Evolutionary conservation across 2,329 filamentous ascomycete genomes (phyloP).

Genomic region (Clarireedia monteithiana): DNA sequence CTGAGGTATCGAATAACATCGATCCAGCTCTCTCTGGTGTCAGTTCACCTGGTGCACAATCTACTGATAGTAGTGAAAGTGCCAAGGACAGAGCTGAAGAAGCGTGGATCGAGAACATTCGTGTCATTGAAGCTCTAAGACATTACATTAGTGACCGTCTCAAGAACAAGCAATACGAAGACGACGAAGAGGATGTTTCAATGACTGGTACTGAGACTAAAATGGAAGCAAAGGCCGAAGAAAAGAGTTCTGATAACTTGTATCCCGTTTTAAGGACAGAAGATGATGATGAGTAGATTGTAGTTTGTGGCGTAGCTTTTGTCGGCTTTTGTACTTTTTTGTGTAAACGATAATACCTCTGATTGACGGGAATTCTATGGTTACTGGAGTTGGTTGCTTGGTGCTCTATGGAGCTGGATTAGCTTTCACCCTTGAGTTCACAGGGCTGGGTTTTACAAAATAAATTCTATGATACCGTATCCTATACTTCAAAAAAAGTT

Average conservation of each 20-base stretch:
- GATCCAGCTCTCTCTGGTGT: slow-evolving; percentile 31
- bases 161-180: slow-evolving; percentile 46
- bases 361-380: no score
- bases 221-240: background rate
- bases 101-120: slow-evolving; percentile 58
- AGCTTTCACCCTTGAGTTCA: no score
- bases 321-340: no score
- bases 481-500: no score
- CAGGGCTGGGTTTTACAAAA: no score
- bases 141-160: slow-evolving; percentile 50
- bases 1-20: slow-evolving; percentile 25
- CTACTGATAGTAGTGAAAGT: slow-evolving; percentile 40
- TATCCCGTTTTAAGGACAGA: slow-evolving; percentile 20
- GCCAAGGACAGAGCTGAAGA: slow-evolving; percentile 54
- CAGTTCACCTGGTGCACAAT: slow-evolving; percentile 48
- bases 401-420: no score
- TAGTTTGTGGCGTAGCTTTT: background rate
- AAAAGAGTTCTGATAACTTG: slow-evolving; percentile 14
- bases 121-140: slow-evolving; percentile 54
- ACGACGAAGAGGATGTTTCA: slow-evolving; percentile 21
- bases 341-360: no score
- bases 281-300: slow-evolving; percentile 14
- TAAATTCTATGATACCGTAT: no score
- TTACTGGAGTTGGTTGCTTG: no score
- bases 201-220: slow-evolving; percentile 15